A percentile compares a stretch with the other conserved stretches of the same genome.
Evolutionary conservation across 139 green algal species (phyloP).

Genomic region (Chlorella sp.): DNA sequence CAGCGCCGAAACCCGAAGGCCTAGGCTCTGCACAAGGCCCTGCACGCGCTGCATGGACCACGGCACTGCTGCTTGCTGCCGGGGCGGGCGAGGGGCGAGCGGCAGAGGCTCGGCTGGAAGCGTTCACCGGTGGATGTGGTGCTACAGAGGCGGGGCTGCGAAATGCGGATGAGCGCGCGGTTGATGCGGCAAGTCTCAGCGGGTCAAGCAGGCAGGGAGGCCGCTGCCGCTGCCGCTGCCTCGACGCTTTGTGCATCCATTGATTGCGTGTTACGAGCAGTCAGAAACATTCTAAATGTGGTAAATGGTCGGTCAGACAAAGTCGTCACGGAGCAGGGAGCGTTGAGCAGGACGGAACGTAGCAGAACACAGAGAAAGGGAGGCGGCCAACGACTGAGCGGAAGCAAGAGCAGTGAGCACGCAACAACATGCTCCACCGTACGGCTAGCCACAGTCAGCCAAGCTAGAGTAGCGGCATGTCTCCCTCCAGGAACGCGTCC

Average conservation of each 20-base stretch:
- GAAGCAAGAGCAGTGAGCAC: neutral
- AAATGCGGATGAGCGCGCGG: too few species aligned
- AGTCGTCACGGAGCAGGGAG: neutral
- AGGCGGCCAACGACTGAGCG: neutral
- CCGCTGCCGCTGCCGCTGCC: too few species aligned
- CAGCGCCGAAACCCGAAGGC: neutral
- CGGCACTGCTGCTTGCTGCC: neutral
- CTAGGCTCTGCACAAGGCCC: neutral
- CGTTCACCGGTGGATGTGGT: too few species aligned
- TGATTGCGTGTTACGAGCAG: too few species aligned
- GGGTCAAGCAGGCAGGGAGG: too few species aligned
- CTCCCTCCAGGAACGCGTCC: conserved; percentile 69
- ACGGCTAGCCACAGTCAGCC: neutral
- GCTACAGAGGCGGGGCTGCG: too few species aligned
- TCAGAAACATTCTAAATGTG: too few species aligned
- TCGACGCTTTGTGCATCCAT: too few species aligned
- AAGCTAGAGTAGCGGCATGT: conserved; percentile 52
- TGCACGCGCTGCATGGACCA: neutral
- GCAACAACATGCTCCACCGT: neutral
- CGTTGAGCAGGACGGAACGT: neutral
- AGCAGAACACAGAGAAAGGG: neutral
- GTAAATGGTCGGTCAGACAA: too few species aligned
- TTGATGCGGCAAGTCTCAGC: too few species aligned
- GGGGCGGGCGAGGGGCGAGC: too few species aligned
- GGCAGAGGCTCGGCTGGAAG: too few species aligned